Evolutionary conservation across 306 rosid species (phyloP).

Genomic region (Trichosanthes truncata): DNA sequence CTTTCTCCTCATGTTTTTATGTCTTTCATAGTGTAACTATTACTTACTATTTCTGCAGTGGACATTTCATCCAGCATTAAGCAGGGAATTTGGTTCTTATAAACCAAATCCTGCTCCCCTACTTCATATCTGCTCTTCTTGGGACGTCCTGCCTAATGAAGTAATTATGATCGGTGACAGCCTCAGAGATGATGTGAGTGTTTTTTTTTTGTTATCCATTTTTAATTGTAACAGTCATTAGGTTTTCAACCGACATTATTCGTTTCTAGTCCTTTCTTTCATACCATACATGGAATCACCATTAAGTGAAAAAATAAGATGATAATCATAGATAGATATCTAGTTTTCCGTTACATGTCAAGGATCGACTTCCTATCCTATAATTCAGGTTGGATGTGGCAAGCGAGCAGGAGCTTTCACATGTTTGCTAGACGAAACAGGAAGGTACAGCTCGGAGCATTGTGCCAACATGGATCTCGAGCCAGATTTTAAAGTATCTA

Average conservation of each 20-base stretch:
- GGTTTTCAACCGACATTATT: background rate
- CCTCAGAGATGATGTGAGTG: slow-evolving; percentile 83
- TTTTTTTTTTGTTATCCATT: background rate
- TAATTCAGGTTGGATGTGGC: slow-evolving; percentile 64
- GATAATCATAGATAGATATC: background rate
- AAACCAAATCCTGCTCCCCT: slow-evolving; percentile 89
- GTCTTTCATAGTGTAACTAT: background rate
- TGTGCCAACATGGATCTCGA: slow-evolving; percentile 31
- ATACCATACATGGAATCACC: background rate
- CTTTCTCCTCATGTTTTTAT: background rate
- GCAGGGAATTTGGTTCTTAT: slow-evolving; percentile 81
- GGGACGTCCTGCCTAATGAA: slow-evolving; percentile 80
- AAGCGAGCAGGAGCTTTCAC: slow-evolving; percentile 79
- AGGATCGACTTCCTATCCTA: background rate
- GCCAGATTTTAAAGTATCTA: slow-evolving; percentile 82
- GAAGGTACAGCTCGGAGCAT: slow-evolving; percentile 54
- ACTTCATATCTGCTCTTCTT: slow-evolving; percentile 74
- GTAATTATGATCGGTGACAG: slow-evolving; percentile 92
- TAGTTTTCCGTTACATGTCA: background rate
- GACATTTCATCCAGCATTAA: slow-evolving; percentile 69
- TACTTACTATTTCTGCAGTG: slow-evolving; percentile 33
- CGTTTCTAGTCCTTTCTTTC: background rate
- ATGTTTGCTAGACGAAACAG: slow-evolving; percentile 78
- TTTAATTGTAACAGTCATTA: background rate
- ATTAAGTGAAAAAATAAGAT: background rate